phyloP scores from a whole-genome alignment of 805 yeast species.

The Danielozyma ontarioensis region DNA sequence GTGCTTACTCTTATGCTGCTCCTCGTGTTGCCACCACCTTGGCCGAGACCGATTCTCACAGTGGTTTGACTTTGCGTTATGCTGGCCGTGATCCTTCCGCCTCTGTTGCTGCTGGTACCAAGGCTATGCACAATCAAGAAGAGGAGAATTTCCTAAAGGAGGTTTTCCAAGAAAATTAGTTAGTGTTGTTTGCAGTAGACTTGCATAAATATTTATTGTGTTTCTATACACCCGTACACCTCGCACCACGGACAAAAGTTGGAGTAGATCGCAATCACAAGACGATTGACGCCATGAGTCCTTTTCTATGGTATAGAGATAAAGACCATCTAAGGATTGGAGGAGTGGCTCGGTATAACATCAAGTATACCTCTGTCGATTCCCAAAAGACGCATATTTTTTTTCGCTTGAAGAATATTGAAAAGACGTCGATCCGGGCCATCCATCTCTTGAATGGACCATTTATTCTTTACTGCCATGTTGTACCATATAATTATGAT shows the following conservation, averaged over 20 bases:
- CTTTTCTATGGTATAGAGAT: neutral
- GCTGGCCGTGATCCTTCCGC: slow-evolving; percentile 99
- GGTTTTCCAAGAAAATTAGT: slow-evolving; percentile 32
- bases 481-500: slow-evolving; percentile 32
- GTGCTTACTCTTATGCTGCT: slow-evolving; percentile 71
- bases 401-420: slow-evolving; percentile 36
- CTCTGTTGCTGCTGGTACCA: slow-evolving; percentile 83
- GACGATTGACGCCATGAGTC: too few species aligned
- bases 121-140: slow-evolving; percentile 81
- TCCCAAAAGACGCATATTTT: slow-evolving; percentile 12
- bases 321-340: neutral
- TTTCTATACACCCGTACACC: too few species aligned
- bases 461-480: slow-evolving; percentile 40
- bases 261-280: too few species aligned
- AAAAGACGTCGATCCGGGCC: slow-evolving; percentile 32
- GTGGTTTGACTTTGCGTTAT: slow-evolving; percentile 60
- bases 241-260: too few species aligned
- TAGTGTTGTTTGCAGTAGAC: too few species aligned
- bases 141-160: slow-evolving; percentile 83
- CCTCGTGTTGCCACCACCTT: slow-evolving; percentile 82
- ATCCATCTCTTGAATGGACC: slow-evolving; percentile 40
- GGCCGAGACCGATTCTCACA: slow-evolving; percentile 67
- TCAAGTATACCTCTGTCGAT: slow-evolving; percentile 1
- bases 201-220: too few species aligned
- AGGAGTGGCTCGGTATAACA: neutral